Evolutionary conservation across 768 basidiomycete genomes (phyloP).

Genomic region (Rubroboletus satanas): DNA sequence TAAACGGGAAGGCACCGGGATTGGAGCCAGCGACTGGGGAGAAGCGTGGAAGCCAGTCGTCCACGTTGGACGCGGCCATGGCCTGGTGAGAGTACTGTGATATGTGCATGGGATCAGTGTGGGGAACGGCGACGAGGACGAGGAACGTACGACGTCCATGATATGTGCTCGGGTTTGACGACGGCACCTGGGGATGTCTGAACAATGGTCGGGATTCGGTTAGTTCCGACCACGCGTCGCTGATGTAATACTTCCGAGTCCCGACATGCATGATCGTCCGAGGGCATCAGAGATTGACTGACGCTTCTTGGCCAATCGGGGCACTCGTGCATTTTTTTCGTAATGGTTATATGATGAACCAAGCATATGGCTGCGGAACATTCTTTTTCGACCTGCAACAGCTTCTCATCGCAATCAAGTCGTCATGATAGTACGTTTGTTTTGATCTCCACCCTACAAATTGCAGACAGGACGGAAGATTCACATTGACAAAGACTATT

Average conservation of each 20-base stretch:
- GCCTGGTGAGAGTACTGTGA: slow-evolving; percentile 15
- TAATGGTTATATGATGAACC: not conserved
- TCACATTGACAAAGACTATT: not conserved
- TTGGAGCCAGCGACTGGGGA: slow-evolving; percentile 34
- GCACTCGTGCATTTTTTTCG: not conserved
- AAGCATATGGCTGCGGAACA: not conserved
- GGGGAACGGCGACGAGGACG: not conserved
- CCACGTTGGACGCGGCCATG: slow-evolving; percentile 10
- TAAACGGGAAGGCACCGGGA: slow-evolving; percentile 56
- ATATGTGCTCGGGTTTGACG: slow-evolving; percentile 2
- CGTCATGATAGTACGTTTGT: not conserved
- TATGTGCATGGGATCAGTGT: not conserved
- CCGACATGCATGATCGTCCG: too few species aligned
- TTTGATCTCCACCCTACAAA: not conserved
- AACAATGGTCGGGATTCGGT: slow-evolving; percentile 15
- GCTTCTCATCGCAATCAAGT: not conserved
- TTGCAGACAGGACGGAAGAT: not conserved
- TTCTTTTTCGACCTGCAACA: not conserved
- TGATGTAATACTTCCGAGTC: slow-evolving; percentile 6
- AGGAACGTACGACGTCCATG: slow-evolving; percentile 30
- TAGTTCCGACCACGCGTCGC: slow-evolving; percentile 6
- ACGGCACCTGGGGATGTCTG: not conserved
- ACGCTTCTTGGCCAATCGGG: too few species aligned
- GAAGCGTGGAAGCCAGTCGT: slow-evolving; percentile 39
- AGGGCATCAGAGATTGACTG: too few species aligned